A percentile compares a stretch with the other conserved stretches of the same genome.
These are phyloP conservation scores for Calonectria crousiana DNA, from an alignment of 2,329 filamentous ascomycete species.

Conservation along the genomic window DNA sequence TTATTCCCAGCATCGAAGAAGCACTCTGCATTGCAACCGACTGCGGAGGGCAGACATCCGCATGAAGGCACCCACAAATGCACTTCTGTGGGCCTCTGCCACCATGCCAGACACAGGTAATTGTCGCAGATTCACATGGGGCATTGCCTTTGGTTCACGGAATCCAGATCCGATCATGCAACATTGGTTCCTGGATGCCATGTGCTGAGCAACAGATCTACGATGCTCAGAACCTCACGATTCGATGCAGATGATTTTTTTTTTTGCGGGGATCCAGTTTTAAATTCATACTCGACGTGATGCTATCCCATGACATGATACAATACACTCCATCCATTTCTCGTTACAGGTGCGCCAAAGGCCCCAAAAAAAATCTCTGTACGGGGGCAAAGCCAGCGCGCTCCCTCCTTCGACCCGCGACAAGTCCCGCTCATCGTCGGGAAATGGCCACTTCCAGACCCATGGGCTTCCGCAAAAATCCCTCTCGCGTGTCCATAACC, in stretches of 20 bases:
- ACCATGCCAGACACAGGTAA: not conserved
- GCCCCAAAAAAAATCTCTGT: not conserved
- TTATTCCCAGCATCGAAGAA: not conserved
- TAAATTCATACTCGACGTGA: not conserved
- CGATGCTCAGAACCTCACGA: not conserved
- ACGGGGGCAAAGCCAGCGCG: not conserved
- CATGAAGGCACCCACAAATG: not conserved
- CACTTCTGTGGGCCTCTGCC: not conserved
- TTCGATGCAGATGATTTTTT: not conserved
- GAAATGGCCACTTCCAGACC: slow-evolving; percentile 61
- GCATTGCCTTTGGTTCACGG: not conserved
- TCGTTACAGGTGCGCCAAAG: not conserved
- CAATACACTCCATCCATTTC: not conserved
- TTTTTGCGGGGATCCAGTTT: not conserved
- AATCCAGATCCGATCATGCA: slow-evolving; percentile 4
- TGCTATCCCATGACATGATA: not conserved
- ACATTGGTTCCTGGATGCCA: not conserved
- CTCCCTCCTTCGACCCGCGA: not conserved
- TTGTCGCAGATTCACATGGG: not conserved
- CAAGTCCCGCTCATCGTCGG: slow-evolving; percentile 17
- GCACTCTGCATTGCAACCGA: not conserved
- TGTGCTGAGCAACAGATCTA: slow-evolving; percentile 1
- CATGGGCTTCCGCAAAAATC: slow-evolving; percentile 85
- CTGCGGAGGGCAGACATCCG: not conserved
- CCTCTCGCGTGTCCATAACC: slow-evolving; percentile 80